phyloP scores from a whole-genome alignment of 352 stramenopile genomes.

The Pythium volutum region DNA sequence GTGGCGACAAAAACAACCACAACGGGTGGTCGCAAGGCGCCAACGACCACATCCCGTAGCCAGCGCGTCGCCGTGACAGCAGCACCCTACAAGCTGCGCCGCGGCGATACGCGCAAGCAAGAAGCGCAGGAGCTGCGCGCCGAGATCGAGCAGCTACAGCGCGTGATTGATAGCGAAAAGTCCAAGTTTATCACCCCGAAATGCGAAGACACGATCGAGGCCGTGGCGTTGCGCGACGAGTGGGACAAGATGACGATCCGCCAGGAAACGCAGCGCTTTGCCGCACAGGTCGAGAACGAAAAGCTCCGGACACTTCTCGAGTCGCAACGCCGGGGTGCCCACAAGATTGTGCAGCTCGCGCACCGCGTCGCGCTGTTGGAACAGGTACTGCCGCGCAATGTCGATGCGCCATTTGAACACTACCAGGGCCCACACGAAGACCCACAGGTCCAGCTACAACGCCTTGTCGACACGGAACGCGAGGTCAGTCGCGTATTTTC shows the following conservation, averaged over 20 bases:
- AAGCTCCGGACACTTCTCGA: conserved; percentile 10
- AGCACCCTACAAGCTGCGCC: conserved; percentile 8
- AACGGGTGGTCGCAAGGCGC: not conserved
- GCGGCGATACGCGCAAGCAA: conserved; percentile 9
- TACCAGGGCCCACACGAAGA: conserved; percentile 9
- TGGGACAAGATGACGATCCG: conserved; percentile 8
- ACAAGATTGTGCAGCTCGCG: conserved; percentile 10
- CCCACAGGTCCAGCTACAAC: not conserved
- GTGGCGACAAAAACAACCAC: not conserved
- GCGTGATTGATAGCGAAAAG: conserved; percentile 1
- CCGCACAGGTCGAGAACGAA: conserved; percentile 11
- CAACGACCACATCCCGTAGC: not conserved
- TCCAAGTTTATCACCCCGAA: not conserved
- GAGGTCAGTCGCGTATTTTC: conserved; percentile 1
- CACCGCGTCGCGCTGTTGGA: conserved; percentile 7
- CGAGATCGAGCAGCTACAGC: conserved; percentile 13
- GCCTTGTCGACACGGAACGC: not conserved
- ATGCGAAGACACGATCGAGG: conserved; percentile 10
- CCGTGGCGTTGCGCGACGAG: not conserved
- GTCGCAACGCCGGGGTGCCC: conserved; percentile 8
- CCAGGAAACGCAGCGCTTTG: conserved; percentile 10
- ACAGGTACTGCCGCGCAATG: not conserved
- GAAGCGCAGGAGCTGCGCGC: conserved; percentile 4
- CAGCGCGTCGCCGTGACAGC: not conserved
- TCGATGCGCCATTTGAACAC: conserved; percentile 1